Conservation (phyloP, 305 asterid genomes). For the Fraxinus baroniana region DNA sequence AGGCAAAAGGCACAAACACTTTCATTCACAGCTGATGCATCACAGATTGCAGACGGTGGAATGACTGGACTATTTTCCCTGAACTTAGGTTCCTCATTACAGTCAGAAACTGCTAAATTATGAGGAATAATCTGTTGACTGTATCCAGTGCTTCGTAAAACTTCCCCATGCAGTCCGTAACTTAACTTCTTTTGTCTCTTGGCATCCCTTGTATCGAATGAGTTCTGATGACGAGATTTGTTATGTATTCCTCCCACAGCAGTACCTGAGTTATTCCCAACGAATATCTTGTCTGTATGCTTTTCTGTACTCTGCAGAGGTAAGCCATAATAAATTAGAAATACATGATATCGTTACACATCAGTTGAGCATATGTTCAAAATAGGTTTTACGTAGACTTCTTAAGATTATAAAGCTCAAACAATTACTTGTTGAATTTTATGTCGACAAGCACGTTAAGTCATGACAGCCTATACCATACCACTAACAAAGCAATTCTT, state of each 20-base stretch:
- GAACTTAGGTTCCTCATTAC: conserved; percentile 33
- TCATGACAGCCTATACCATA: neutral
- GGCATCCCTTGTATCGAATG: conserved; percentile 40
- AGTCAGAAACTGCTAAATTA: conserved; percentile 31
- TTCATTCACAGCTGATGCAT: conserved; percentile 31
- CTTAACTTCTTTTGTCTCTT: conserved; percentile 66
- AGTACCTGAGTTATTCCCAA: conserved; percentile 26
- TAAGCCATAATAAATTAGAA: conserved; percentile 10
- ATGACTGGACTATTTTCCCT: conserved; percentile 31
- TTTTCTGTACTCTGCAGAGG: conserved; percentile 37
- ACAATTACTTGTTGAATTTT: neutral
- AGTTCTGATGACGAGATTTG: neutral
- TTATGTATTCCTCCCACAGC: conserved; percentile 22
- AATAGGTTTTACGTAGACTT: neutral
- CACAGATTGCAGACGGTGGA: conserved; percentile 31
- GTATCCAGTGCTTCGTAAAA: conserved; percentile 22
- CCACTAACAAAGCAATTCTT: neutral
- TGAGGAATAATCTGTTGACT: conserved; percentile 20
- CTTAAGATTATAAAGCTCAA: neutral
- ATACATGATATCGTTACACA: neutral
- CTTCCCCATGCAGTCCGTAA: conserved; percentile 27
- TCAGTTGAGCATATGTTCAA: neutral
- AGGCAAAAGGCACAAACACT: conserved; percentile 77
- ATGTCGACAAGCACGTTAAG: neutral
- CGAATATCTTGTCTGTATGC: conserved; percentile 27